Evolutionary conservation across 768 basidiomycete genomes (phyloP), one percentile per base, ranked within the genome.

Genomic region (Arthromyces matolae): DNA sequence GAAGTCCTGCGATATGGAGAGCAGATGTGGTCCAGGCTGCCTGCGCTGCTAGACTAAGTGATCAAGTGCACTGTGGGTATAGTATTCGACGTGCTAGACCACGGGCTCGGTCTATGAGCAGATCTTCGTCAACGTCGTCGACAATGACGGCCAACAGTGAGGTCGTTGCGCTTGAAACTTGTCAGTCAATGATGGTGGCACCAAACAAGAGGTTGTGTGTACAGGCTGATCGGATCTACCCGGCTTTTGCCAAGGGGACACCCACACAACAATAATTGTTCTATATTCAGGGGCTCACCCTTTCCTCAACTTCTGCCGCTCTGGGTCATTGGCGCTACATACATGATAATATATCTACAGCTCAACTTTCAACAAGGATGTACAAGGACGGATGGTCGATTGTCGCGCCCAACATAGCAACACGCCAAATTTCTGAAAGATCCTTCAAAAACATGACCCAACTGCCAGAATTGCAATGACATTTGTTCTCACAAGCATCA

Each of bases 201-300:
- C 46, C 51, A 53, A 50, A 54, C 49, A 54, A 47, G 46, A 43
- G 33, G 42, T 35, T 32, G 4, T 20, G 34, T 51, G 41, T 29
- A 45, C 44, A 50, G 44, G 42, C 43, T 48, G 49, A 52, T 58
- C 56, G 56, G 56, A 58, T 58, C 56, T 58, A 51, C 51, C 54
- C 56, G 56, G 56, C 25, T 37, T 48, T 58, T 49, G 51, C 42
- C 56, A 58, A 58, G 56, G 53, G 13, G 48, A 57, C 49, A n/a
- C 28, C 34, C 12, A 16, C n/a, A 28, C n/a, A n/a, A n/a, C n/a
- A n/a, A n/a, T n/a, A n/a, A n/a, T n/a, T n/a, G n/a, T n/a, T n/a
- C n/a, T 10, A 31, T 36, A 36, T 20, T 37, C 22, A 8, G 19
- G 34, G 12, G 16, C 36, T 5, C 36, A 37, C 22, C 32, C 32